Percentiles rank a stretch among this genome's conserved stretches.
Conservation (phyloP, 345 rosid genomes). For the Moringa oleifera region DNA sequence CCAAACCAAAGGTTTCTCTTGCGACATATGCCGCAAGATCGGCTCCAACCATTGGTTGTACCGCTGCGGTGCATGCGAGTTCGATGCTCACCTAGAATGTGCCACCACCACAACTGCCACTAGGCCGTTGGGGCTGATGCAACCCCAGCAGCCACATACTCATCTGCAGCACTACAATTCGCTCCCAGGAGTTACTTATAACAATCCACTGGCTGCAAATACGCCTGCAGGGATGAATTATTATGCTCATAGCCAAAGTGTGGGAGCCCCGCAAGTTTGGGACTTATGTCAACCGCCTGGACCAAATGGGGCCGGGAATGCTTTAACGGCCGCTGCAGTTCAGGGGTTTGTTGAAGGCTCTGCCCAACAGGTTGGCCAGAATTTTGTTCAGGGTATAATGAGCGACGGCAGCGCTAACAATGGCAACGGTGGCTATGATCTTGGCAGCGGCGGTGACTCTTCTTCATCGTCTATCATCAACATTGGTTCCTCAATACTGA, state of each 20-base stretch:
- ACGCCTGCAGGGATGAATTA: background rate
- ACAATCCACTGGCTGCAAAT: constrained; percentile 4
- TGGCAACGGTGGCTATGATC: background rate
- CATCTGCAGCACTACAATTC: constrained; percentile 24
- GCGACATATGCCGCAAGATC: constrained; percentile 39
- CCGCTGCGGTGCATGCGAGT: constrained; percentile 43
- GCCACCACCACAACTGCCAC: constrained; percentile 12
- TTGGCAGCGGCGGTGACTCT: too few species aligned
- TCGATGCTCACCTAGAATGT: constrained; percentile 57
- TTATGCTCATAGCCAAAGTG: background rate
- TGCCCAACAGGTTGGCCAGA: constrained; percentile 27
- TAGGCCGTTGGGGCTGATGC: too few species aligned
- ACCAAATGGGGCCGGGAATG: constrained; percentile 4
- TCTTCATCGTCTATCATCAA: too few species aligned
- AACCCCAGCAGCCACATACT: constrained; percentile 3
- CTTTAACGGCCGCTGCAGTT: constrained; percentile 4
- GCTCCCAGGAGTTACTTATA: constrained; percentile 10
- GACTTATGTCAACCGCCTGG: too few species aligned
- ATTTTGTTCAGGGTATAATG: constrained; percentile 11
- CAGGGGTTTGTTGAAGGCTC: constrained; percentile 21
- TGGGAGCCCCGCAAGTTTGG: background rate
- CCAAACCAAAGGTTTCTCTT: constrained; percentile 41
- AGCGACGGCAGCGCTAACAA: constrained; percentile 12
- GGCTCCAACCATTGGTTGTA: constrained; percentile 61
- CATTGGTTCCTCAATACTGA: too few species aligned